Conservation (phyloP, 1,284 basidiomycete genomes). For the Melanopsichium pennsylvanicum region DNA sequence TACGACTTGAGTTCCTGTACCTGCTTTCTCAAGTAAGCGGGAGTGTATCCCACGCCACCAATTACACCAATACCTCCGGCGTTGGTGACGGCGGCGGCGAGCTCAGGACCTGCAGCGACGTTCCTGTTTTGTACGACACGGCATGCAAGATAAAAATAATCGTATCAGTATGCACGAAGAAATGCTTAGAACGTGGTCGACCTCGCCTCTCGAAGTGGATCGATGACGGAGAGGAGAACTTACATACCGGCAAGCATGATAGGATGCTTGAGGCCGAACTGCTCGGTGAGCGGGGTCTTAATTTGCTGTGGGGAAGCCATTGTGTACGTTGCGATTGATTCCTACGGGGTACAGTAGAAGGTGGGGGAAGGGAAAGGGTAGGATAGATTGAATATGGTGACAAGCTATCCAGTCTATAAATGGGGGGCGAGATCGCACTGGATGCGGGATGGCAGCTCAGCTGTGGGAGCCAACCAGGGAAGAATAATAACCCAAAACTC, state of each 20-base stretch:
- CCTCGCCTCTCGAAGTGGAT: not conserved
- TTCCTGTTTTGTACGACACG: too few species aligned
- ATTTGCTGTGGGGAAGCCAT: constrained; percentile 52
- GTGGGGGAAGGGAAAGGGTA: not conserved
- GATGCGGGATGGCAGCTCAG: not conserved
- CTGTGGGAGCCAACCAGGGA: too few species aligned
- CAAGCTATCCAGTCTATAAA: too few species aligned
- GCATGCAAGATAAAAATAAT: too few species aligned
- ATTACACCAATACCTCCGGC: constrained; percentile 60
- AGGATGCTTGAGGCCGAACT: constrained; percentile 81
- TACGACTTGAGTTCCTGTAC: constrained; percentile 46
- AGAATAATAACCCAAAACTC: too few species aligned
- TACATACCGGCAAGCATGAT: constrained; percentile 78
- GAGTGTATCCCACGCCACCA: constrained; percentile 60
- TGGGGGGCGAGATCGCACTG: not conserved
- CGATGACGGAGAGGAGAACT: constrained; percentile 2
- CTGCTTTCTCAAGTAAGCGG: constrained; percentile 30
- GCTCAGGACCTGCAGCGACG: constrained; percentile 57
- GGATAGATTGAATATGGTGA: constrained; percentile 4
- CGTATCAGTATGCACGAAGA: too few species aligned
- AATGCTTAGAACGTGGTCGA: too few species aligned
- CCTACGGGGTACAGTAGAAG: not conserved
- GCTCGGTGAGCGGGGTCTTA: constrained; percentile 52
- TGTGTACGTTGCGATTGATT: not conserved
- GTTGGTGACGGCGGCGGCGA: constrained; percentile 59